Base-by-base conservation (phyloP, 164 flowering plant species). In the Santalum album region DNA sequence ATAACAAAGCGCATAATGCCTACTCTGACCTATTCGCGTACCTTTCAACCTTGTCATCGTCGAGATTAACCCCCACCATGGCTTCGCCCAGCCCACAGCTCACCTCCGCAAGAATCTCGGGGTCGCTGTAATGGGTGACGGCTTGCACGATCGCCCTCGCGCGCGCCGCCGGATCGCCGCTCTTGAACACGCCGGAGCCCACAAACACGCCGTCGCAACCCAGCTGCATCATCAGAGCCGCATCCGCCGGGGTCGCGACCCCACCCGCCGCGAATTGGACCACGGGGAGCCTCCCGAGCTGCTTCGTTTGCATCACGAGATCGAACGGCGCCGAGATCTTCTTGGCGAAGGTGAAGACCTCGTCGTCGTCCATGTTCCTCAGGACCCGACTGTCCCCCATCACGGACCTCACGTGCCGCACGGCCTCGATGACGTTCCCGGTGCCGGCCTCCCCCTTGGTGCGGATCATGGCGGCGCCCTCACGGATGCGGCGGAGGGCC, bases 121-220 rank as follows among this genome's bases (percentile, higher is more conserved):
- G 53, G 22, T 50, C 53, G 22, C 35, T 50, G 36, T 50, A 55
- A 65, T 69, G 44, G 22, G 63, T 36, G 67, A 68, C 4, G 62
- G 44, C 27, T 58, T 61, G 60, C 53, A 72, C 14, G 59, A 66
- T 49, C 60, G 67, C 40, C 56, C 66, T 6, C 61, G 66, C 69
- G 57, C 65, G 23, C 23, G 48, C 1, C 2, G 15, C 32, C 2
- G 39, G 20, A 21, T 72, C 69, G 5, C 70, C 73, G 49, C 73
- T 72, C 69, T 74, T 71, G 54, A 75, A 74, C 36, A 74, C 65
- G 21, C 72, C 79, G 19, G 79, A 69, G 15, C 79, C 79, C 12
- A 75, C 74, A n/a, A 75, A 75, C 20, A 75, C 76, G 11, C 79
- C 79, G 40, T 75, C 79, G 51, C 76, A 72, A 1, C 79, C 79